Conservation (phyloP, 805 yeast genomes). For the Cyberlindnera xylosilytica region DNA sequence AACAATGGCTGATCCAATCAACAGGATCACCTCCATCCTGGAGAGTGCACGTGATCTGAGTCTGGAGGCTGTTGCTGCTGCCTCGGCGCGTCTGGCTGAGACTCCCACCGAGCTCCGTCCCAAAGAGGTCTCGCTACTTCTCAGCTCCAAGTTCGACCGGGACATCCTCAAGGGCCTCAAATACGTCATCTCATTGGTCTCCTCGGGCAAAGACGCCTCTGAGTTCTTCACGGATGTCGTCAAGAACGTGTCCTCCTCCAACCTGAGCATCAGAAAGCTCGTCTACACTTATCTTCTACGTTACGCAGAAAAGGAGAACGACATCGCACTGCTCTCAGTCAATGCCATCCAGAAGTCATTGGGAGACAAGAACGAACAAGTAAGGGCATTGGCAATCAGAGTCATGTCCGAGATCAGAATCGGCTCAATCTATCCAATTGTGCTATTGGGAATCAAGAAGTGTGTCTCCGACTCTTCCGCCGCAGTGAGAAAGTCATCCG, state of each 20-base stretch:
- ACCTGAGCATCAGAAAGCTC: slow-evolving; percentile 63
- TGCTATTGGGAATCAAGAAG: slow-evolving; percentile 68
- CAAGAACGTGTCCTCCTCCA: slow-evolving; percentile 73
- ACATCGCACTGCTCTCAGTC: slow-evolving; percentile 82
- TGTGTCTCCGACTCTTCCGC: slow-evolving; percentile 70
- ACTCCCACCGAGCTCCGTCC: slow-evolving; percentile 57
- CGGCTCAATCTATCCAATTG: slow-evolving; percentile 76
- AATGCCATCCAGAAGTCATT: slow-evolving; percentile 88
- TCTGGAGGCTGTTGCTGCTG: slow-evolving; percentile 79
- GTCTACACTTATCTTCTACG: slow-evolving; percentile 73
- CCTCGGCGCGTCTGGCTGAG: slow-evolving; percentile 63
- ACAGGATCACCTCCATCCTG: slow-evolving; percentile 64
- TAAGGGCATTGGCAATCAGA: slow-evolving; percentile 70
- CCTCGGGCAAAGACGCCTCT: slow-evolving; percentile 35
- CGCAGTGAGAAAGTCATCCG: slow-evolving; percentile 74
- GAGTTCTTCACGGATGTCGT: slow-evolving; percentile 80
- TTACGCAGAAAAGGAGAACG: slow-evolving; percentile 82
- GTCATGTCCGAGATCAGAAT: slow-evolving; percentile 82
- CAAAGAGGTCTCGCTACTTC: slow-evolving; percentile 58
- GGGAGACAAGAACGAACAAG: slow-evolving; percentile 62
- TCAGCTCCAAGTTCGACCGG: slow-evolving; percentile 67
- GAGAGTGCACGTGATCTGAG: slow-evolving; percentile 80
- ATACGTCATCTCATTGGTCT: slow-evolving; percentile 44
- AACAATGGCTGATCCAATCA: slow-evolving; percentile 53
- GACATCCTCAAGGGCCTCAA: slow-evolving; percentile 61